A percentile compares a stretch with the other conserved stretches of the same genome.
Conservation (phyloP, 805 yeast genomes). For the Metschnikowia koreensis region DNA sequence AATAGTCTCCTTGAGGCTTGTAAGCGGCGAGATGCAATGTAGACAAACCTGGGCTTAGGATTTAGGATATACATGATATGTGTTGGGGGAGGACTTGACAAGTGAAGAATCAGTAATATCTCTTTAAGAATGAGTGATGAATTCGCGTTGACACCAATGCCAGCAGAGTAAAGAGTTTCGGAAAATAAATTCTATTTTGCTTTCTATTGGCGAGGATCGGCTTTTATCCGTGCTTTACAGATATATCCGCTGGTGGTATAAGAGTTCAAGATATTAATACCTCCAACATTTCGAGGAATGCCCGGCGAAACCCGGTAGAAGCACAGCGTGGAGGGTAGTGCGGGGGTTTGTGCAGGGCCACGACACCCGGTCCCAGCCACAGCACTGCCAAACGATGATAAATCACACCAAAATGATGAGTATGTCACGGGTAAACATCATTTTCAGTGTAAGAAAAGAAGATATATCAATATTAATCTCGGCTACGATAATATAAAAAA, state of each 20-base stretch:
- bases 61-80: constrained; percentile 14
- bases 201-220: too few relatives aligned
- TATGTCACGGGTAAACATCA: background rate
- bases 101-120: background rate
- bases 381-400: background rate
- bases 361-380: background rate
- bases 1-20: constrained; percentile 13
- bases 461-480: too few relatives aligned
- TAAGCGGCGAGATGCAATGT: constrained; percentile 18
- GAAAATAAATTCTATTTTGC: too few relatives aligned
- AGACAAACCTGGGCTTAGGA: constrained; percentile 16
- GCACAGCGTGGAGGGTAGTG: background rate
- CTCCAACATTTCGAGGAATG: background rate
- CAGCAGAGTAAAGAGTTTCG: background rate
- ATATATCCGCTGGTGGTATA: too few relatives aligned
- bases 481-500: background rate
- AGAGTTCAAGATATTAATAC: too few relatives aligned
- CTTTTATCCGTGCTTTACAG: too few relatives aligned
- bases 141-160: background rate
- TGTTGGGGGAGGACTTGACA: too few relatives aligned
- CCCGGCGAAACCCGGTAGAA: background rate
- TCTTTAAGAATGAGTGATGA: background rate
- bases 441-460: background rate
- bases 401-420: background rate
- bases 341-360: constrained; percentile 4